Evolutionary conservation across 148 eudicot species (phyloP).

Genomic region (Amaranthus palmeri): DNA sequence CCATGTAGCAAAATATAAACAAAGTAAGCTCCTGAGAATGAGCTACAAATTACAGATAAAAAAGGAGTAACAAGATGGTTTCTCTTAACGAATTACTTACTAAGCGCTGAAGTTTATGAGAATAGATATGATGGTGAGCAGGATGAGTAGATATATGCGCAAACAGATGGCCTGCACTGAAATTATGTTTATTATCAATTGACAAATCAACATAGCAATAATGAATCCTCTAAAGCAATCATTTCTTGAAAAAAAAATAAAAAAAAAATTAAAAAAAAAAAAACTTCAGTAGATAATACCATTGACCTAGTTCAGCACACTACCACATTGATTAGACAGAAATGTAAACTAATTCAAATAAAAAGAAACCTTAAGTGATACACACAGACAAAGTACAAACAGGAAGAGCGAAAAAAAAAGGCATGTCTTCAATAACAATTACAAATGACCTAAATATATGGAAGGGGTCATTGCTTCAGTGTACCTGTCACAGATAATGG

Average conservation of each 20-base stretch:
- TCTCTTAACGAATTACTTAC: constrained; percentile 33
- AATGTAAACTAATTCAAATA: too few relatives aligned
- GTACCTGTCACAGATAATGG: constrained; percentile 77
- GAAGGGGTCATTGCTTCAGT: neutral
- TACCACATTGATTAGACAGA: too few relatives aligned
- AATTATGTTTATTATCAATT: constrained; percentile 12
- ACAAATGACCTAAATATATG: neutral
- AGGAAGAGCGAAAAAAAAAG: neutral
- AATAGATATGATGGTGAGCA: constrained; percentile 61
- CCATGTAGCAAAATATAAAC: neutral
- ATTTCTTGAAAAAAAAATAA: neutral
- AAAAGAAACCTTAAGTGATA: too few relatives aligned
- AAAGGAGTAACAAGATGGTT: neutral
- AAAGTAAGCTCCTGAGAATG: neutral
- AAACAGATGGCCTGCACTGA: constrained; percentile 81
- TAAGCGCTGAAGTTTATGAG: constrained; percentile 77
- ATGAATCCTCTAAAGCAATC: neutral
- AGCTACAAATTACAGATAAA: neutral
- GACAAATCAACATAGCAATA: neutral
- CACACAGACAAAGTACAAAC: too few relatives aligned
- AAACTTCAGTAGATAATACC: too few relatives aligned
- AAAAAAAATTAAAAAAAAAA: too few relatives aligned
- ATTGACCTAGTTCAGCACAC: too few relatives aligned
- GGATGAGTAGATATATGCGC: constrained; percentile 55
- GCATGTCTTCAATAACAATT: neutral